These are phyloP conservation scores for Mycosphaerella sp. DNA, from an alignment of 2,329 filamentous ascomycete species.

Conservation along the genomic window DNA sequence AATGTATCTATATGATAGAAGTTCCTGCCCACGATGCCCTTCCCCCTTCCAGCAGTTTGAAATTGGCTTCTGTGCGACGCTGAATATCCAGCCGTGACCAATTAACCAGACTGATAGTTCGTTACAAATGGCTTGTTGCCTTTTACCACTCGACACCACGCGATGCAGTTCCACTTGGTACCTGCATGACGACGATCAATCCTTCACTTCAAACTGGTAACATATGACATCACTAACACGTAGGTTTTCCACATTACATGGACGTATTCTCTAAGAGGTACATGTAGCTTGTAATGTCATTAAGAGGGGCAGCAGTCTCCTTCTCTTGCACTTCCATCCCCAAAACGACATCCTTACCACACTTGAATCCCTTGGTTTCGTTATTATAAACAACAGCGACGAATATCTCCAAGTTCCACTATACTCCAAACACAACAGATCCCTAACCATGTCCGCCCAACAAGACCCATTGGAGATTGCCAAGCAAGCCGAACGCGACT, in stretches of 20 bases:
- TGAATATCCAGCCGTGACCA: too few relatives aligned
- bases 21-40: neutral
- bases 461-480: constrained; percentile 41
- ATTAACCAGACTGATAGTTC: neutral
- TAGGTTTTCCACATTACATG: constrained; percentile 1
- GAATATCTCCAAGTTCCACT: neutral
- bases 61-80: too few relatives aligned
- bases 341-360: too few relatives aligned
- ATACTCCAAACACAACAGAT: neutral
- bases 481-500: constrained; percentile 44
- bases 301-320: too few relatives aligned
- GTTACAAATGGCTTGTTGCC: neutral
- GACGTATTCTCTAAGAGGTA: neutral
- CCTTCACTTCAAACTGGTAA: constrained; percentile 2
- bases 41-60: too few relatives aligned
- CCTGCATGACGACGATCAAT: constrained; percentile 6
- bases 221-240: constrained; percentile 5
- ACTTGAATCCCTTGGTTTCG: too few relatives aligned
- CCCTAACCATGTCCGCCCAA: constrained; percentile 38
- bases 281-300: neutral
- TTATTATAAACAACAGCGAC: neutral
- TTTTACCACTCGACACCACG: neutral
- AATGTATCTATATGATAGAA: neutral
- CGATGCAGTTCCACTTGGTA: neutral
- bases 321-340: too few relatives aligned